Evolutionary conservation across 1,284 basidiomycete species (phyloP), one percentile per base, ranked within the genome.

Genomic region (Blastosporella zonata): DNA sequence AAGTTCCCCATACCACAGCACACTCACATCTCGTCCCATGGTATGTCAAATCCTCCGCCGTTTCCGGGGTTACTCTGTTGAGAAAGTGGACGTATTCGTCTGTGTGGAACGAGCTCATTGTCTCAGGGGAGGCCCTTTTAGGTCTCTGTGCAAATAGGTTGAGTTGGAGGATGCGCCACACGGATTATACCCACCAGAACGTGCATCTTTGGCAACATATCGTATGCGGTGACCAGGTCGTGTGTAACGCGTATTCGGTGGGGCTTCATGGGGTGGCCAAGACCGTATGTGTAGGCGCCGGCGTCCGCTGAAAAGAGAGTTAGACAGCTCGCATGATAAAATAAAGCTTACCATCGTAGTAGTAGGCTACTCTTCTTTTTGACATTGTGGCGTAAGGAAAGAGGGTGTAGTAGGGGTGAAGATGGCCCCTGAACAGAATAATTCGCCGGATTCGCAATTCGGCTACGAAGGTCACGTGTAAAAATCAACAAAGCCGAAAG

Each of bases 21-120:
- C 10, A 76, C 89, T 63, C 59, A 93, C 93, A 96, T 66, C 89
- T 73, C 42, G 83, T 82, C 5, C 90, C 92, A 51, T 89, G 81
- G 54, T 83, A 90, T 1, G 92, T 95, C 58, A 97, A 69, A 42
- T 90, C 85, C 56, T 90, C 86, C 1, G 78, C 83, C 3, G 87
- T 93, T 66, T 97, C 94, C 0, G 94, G 94, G 0, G 89, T 90
- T 23, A 98, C 93, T 45, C 82, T 80, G 49, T 82, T 79, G 25
- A 99, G 72, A 59, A 98, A 95, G 60, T 97, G 83, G 52, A 99
- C 81, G 68, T 97, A 98, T 74, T 99, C 96, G 71, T 99, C 96
- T 7, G 95, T 96, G 67, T 99, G 97, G 67, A 99, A 99, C 15
- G 85, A 73, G 6, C 91, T 90, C 89, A 99, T 92, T 38, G 84